Evolutionary conservation across 2,329 filamentous ascomycete species (phyloP), one percentile per base, ranked within the genome.

Genomic region (Sarocladium brachiariae): DNA sequence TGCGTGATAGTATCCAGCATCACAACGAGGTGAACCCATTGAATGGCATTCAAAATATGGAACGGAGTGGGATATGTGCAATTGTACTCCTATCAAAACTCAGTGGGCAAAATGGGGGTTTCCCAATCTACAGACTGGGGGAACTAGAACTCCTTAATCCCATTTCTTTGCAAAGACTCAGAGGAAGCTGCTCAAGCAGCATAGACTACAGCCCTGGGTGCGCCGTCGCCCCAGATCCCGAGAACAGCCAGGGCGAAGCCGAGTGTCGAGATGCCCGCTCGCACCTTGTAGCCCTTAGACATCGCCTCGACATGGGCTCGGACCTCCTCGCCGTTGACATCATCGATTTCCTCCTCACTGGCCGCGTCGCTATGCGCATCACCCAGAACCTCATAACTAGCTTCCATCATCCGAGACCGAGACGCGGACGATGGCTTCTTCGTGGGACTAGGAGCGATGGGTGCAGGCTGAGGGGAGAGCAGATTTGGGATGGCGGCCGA

Each of bases 361-460:
- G 69, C 67, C 2, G 68, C 64, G 53, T 78, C 73, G 55, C 71
- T 75, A 55, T 70, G 69, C n/a, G 71, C 66, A 24, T 81, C 74
- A 38, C 77, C 74, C 21, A 86, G 70, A 9, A 86, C 78, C 67
- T 89, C 84, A 67, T 86, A 88, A 73, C 81, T 87, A 41, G 80
- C 77, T 65, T 89, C 85, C 73, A 87, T 78, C 54, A 74, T 74
- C 53, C 51, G 68, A 61, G 48, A 56, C 63, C 54, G 51, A 63
- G 46, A 52, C 58, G 57, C 27, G 61, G 27, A 24, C 35, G 24
- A 33, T 45, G 38, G 41, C 60, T 57, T 54, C 61, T 63, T 63
- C 54, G 50, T 59, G 53, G 59, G 67, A 52, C 52, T 55, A 14
- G 61, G 53, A 9, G 61, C 54, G 41, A 61, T 61, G 52, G 54